Conservation (phyloP, 2,329 filamentous ascomycete species). For the Mycosphaerella sp. region DNA sequence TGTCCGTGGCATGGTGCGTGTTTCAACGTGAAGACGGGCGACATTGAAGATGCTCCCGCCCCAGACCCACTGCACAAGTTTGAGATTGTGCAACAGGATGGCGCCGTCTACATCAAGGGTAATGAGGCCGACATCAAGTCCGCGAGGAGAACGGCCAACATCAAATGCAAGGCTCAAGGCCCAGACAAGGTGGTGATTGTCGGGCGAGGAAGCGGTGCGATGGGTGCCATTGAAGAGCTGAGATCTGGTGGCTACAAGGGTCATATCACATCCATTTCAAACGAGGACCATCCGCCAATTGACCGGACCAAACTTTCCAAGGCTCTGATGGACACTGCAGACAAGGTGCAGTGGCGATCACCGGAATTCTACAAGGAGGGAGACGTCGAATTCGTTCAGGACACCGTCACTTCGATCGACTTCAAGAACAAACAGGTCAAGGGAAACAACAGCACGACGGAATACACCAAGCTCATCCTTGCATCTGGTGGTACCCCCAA, state of each 20-base stretch:
- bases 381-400: conserved; percentile 48
- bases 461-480: conserved; percentile 83
- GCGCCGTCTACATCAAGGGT: conserved; percentile 75
- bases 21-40: conserved; percentile 82
- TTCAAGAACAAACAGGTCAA: conserved; percentile 65
- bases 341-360: conserved; percentile 71
- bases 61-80: conserved; percentile 81
- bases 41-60: conserved; percentile 91
- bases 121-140: conserved; percentile 72
- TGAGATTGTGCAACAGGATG: conserved; percentile 71
- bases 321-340: conserved; percentile 72
- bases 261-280: conserved; percentile 72
- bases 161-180: conserved; percentile 59
- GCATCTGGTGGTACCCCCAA: conserved; percentile 78
- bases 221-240: conserved; percentile 76
- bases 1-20: conserved; percentile 98
- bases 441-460: conserved; percentile 66
- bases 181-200: conserved; percentile 71
- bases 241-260: conserved; percentile 75
- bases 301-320: conserved; percentile 96
- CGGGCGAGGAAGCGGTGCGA: conserved; percentile 74
- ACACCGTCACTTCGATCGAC: conserved; percentile 65
- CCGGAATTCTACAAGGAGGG: conserved; percentile 67
- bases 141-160: conserved; percentile 64
- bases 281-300: conserved; percentile 72